These are phyloP conservation scores for Sclerotinia borealis DNA, from an alignment of 2,329 filamentous ascomycete genomes.

Conservation along the genomic window DNA sequence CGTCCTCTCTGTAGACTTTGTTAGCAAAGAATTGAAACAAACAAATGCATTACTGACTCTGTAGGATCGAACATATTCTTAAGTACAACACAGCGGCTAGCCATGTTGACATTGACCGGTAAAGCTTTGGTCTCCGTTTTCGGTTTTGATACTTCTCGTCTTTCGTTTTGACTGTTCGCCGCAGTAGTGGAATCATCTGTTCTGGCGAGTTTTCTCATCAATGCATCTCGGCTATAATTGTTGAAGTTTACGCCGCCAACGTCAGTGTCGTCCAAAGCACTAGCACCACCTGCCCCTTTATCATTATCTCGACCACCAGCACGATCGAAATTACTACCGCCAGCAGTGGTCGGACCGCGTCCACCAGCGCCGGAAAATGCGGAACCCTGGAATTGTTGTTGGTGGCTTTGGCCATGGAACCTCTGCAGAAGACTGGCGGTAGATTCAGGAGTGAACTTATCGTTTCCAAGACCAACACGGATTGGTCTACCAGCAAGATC, in stretches of 20 bases:
- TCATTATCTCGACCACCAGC: conserved; percentile 83
- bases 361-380: conserved; percentile 87
- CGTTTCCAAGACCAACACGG: conserved; percentile 97
- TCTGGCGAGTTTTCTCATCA: conserved; percentile 97
- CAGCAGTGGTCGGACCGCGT: conserved; percentile 75
- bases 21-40: conserved; percentile 31
- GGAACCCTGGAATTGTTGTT: conserved; percentile 75
- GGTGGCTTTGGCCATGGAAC: conserved; percentile 73
- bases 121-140: conserved; percentile 73
- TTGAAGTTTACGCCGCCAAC: conserved; percentile 99
- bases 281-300: conserved; percentile 80
- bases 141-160: conserved; percentile 68
- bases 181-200: conserved; percentile 68
- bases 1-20: conserved; percentile 62
- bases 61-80: conserved; percentile 93
- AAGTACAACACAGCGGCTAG: conserved; percentile 86
- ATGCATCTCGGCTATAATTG: conserved; percentile 95
- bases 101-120: conserved; percentile 83
- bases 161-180: conserved; percentile 49
- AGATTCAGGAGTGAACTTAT: conserved; percentile 99
- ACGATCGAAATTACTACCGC: conserved; percentile 74
- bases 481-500: conserved; percentile 96
- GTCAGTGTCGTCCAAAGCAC: conserved; percentile 94
- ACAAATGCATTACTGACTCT: conserved; percentile 58
- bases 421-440: conserved; percentile 88